Conservation (phyloP, 768 basidiomycete genomes). For the Suillus tomentosus region DNA sequence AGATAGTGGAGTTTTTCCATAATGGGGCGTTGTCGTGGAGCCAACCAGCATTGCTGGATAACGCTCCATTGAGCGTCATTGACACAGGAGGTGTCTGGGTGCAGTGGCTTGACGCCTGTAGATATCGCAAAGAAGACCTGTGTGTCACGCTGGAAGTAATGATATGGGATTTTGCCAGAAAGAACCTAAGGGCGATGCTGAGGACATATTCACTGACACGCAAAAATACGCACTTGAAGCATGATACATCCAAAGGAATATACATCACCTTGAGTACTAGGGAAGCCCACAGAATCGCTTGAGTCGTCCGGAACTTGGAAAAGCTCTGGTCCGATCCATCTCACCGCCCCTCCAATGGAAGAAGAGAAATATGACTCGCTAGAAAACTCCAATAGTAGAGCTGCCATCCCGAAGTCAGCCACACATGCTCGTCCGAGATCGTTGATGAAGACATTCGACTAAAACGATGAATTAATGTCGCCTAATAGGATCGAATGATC, state of each 20-base stretch:
- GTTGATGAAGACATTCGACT: conserved; percentile 17
- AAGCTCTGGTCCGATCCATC: conserved; percentile 17
- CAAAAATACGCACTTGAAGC: conserved; percentile 29
- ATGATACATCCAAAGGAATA: conserved; percentile 32
- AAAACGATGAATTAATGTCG: not conserved
- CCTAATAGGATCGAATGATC: not conserved
- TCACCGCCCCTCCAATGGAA: conserved; percentile 8
- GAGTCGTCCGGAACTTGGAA: not conserved
- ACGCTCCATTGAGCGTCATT: conserved; percentile 11
- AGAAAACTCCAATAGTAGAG: conserved; percentile 13
- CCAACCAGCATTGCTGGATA: conserved; percentile 21
- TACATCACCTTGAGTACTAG: conserved; percentile 9
- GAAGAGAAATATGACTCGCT: conserved; percentile 12
- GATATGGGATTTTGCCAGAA: conserved; percentile 24
- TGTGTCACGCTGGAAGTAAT: conserved; percentile 22
- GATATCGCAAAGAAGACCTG: conserved; percentile 23
- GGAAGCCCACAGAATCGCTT: not conserved
- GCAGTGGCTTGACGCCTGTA: conserved; percentile 10
- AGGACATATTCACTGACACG: conserved; percentile 13
- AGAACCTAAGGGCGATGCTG: conserved; percentile 9
- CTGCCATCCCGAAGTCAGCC: conserved; percentile 14
- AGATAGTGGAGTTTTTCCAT: not conserved
- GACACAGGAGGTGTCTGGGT: conserved; percentile 5
- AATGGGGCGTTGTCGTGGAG: conserved; percentile 12
- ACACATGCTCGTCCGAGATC: conserved; percentile 11